Evolutionary conservation across 371 early-diverging fungal species (phyloP), one percentile per base, ranked within the genome.

Genomic region (Chytridium lagenaria): DNA sequence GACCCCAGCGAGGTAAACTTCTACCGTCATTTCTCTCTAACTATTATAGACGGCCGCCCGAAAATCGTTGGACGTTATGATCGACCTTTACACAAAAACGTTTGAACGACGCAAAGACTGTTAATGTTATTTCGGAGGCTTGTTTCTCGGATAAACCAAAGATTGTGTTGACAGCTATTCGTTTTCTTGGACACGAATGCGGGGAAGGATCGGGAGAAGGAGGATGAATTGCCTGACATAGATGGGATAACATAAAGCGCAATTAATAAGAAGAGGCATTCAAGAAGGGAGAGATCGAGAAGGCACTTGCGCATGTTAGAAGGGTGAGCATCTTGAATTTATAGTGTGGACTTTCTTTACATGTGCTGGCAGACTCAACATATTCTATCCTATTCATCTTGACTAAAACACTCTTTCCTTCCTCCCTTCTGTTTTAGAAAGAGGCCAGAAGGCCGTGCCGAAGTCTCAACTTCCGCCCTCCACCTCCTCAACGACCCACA

Each of bases 41-140:
- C 96, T 1, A 80, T 96, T n/a, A 44, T 36, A 80, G 79, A 90
- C 94, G 73, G 95, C 97, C 28, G 98, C 96, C 39, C 94, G 94
- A 74, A 93, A 94, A 81, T 93, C 94, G 78, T 85, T 98, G 44
- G 95, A 98, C 73, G 93, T 96, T 34, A 96, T 96, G 87, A 92
- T 98, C 57, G 96, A 97, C 68, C 84, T 98, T 33, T 98, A 98
- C 83, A 88, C 90, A 74, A 98, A 97, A 90, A 93, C 71, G 86
- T 98, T 2, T 98, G 96, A 93, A 96, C 72, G 98, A 98, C 82
- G 91, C 91, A 37, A 97, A 98, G 83, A 97, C 98, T 3, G 96
- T 96, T 76, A 98, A 98, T 83, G 94, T 98, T 23, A 93, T 98
- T 80, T 95, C 95, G 5, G 93, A 95, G 80, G 98, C 96, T 12